Evolutionary conservation across 768 basidiomycete species (phyloP), one percentile per base, ranked within the genome.

Genomic region (Podaxis pistillaris): DNA sequence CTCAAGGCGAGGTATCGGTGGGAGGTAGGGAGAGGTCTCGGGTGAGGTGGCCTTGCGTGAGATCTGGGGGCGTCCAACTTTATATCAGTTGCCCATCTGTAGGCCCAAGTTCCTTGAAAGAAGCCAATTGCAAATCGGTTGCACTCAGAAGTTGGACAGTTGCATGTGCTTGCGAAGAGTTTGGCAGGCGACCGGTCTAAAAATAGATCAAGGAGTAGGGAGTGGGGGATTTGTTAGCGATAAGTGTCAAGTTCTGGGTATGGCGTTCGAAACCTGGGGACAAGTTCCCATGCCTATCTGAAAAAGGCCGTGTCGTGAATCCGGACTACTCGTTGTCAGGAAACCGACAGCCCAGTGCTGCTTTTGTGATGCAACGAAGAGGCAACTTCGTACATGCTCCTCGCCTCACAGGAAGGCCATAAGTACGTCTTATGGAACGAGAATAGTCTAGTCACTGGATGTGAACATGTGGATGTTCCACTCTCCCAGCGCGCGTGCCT

Each of bases 121-220:
- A 60, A 51, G 49, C 47, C 15, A 58, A 33, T 26, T 6, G 11
- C 12, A 22, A 52, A 17, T 33, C 46, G 9, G 38, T 36, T 13
- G 22, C 15, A 40, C 24, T 40, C 47, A 58, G 57, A 33, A 51
- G 33, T 1, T 13, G 9, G 19, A 40, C 8, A 0, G 53, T 4
- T 54, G 41, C 60, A 62, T 62, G 60, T 62, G 60, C 40, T 62
- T 15, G 58, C 22, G 40, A 33, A 46, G 28, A 2, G 26, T 36
- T 36, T 62, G 52, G 33, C 52, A 36, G 52, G 28, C 11, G 12
- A 37, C 4, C 22, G 47, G 9, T 40, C 41, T 46, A 61, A 61
- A 61, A 55, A 62, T 62, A 56, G 60, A 26, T 41, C 12, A 13
- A 24, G 37, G 36, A 50, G 22, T 13, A 2, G 37, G 54, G 36